Percentiles rank a stretch among this genome's conserved stretches.
phyloP scores from a whole-genome alignment of 305 asterid genomes.

The Fraxinus nigra region DNA sequence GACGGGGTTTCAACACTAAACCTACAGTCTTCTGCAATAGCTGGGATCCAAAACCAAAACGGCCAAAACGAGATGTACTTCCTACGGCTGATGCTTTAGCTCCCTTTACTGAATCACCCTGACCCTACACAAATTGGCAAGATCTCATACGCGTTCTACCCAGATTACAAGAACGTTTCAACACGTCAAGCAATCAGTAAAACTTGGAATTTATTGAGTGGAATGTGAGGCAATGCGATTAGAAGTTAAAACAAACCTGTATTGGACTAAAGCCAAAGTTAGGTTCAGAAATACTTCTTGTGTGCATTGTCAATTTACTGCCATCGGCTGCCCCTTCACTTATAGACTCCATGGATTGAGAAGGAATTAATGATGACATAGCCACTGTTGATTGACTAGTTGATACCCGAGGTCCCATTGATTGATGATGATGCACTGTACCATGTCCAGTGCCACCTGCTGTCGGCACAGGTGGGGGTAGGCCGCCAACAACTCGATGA shows the following conservation, averaged over 20 bases:
- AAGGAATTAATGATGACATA: conserved; percentile 79
- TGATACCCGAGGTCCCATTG: conserved; percentile 64
- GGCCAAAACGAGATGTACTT: conserved; percentile 61
- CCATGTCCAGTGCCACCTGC: conserved; percentile 45
- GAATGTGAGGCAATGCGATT: conserved; percentile 7
- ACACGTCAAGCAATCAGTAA: conserved; percentile 13
- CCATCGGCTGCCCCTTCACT: conserved; percentile 58
- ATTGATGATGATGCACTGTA: conserved; percentile 41
- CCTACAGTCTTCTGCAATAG: conserved; percentile 87
- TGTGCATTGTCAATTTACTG: conserved; percentile 56
- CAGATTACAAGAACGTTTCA: background rate
- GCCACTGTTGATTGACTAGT: conserved; percentile 92
- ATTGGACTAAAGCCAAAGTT: conserved; percentile 91
- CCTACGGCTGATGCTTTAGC: conserved; percentile 51
- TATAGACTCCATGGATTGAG: conserved; percentile 66
- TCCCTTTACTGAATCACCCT: conserved; percentile 66
- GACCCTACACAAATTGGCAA: conserved; percentile 38
- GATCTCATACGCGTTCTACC: conserved; percentile 7
- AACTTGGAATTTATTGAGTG: conserved; percentile 5
- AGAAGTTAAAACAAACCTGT: conserved; percentile 56
- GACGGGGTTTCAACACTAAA: conserved; percentile 70
- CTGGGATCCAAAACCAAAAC: conserved; percentile 83
- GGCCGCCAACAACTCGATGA: conserved; percentile 74
- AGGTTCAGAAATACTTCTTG: conserved; percentile 94
- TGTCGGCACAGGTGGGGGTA: conserved; percentile 67